Percentiles rank a stretch among this genome's conserved stretches.
Evolutionary conservation across 306 rosid genomes (phyloP).

Genomic region (Arachis stenosperma): DNA sequence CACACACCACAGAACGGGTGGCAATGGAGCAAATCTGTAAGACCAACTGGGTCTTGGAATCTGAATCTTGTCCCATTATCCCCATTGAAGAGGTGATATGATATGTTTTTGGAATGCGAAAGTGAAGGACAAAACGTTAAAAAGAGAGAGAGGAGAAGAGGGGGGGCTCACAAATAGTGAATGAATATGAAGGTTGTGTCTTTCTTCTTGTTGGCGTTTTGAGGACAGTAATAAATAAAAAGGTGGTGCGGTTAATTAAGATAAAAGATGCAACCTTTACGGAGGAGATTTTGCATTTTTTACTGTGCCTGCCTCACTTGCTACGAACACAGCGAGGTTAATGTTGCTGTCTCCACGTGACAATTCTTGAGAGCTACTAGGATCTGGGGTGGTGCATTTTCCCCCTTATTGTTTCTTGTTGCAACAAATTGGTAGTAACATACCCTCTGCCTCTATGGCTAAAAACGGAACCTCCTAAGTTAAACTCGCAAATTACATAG

Average conservation of each 20-base stretch:
- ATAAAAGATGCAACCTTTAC: slow-evolving; percentile 63
- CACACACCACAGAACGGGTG: slow-evolving; percentile 54
- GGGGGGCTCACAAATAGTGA: slow-evolving; percentile 44
- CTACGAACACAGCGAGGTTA: slow-evolving; percentile 46
- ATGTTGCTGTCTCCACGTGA: slow-evolving; percentile 60
- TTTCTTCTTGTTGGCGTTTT: slow-evolving; percentile 27
- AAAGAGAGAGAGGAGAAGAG: neutral
- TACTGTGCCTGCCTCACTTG: slow-evolving; percentile 60
- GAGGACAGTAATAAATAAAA: slow-evolving; percentile 38
- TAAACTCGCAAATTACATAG: neutral
- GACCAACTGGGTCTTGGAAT: slow-evolving; percentile 72
- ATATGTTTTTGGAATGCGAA: slow-evolving; percentile 13
- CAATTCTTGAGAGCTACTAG: slow-evolving; percentile 18
- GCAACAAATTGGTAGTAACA: neutral
- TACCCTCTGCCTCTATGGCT: neutral
- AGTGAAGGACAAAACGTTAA: slow-evolving; percentile 44
- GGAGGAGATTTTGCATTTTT: slow-evolving; percentile 51
- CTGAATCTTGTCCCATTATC: slow-evolving; percentile 66
- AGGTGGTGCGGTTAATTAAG: slow-evolving; percentile 88
- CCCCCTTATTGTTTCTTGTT: slow-evolving; percentile 28
- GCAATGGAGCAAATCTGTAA: slow-evolving; percentile 80
- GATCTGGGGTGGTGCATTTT: slow-evolving; percentile 31
- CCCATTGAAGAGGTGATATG: slow-evolving; percentile 48
- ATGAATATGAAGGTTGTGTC: slow-evolving; percentile 30
- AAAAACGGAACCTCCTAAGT: slow-evolving; percentile 30